Percentiles rank a stretch among this genome's conserved stretches.
Conservation (phyloP, 495 filamentous ascomycete genomes). For the Aspergillus affinis region DNA sequence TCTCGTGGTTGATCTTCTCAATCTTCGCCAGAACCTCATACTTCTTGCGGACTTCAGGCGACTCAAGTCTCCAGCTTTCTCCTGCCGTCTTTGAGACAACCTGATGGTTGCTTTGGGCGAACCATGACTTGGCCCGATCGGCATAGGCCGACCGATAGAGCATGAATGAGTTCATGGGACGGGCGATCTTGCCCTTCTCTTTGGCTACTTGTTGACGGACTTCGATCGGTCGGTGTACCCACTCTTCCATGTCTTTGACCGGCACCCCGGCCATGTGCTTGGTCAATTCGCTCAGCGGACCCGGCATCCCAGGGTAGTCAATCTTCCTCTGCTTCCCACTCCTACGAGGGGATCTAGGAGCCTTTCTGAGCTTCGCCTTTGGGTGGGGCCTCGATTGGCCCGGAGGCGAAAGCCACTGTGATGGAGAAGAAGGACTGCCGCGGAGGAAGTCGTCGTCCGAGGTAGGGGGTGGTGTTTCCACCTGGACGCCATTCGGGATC, state of each 20-base stretch:
- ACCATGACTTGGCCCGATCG: conserved; percentile 79
- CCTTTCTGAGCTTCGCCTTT: conserved; percentile 11
- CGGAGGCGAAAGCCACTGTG: conserved; percentile 14
- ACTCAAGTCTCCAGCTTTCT: conserved; percentile 81
- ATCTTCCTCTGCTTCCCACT: conserved; percentile 6
- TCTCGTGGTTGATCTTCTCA: conserved; percentile 82
- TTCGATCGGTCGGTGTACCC: conserved; percentile 71
- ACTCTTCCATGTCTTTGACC: conserved; percentile 76
- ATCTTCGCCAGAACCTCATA: conserved; percentile 79
- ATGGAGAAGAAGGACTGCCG: conserved; percentile 10
- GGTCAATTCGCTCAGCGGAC: conserved; percentile 77
- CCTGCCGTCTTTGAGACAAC: conserved; percentile 84
- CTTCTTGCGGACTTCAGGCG: conserved; percentile 65
- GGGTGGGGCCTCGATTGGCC: conserved; percentile 2
- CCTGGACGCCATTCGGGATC: conserved; percentile 16
- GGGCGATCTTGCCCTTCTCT: conserved; percentile 76
- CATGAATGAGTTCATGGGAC: conserved; percentile 99
- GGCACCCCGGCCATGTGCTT: conserved; percentile 61
- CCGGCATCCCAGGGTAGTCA: conserved; percentile 18
- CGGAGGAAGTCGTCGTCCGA: conserved; percentile 20
- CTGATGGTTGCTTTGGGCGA: conserved; percentile 89
- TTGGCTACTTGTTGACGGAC: conserved; percentile 65
- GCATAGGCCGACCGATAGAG: conserved; percentile 93
- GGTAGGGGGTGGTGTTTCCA: conserved; percentile 30
- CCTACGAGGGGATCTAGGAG: conserved; percentile 13